Base-by-base conservation (phyloP, 1,284 basidiomycete species). In the Omphalotus olearius region DNA sequence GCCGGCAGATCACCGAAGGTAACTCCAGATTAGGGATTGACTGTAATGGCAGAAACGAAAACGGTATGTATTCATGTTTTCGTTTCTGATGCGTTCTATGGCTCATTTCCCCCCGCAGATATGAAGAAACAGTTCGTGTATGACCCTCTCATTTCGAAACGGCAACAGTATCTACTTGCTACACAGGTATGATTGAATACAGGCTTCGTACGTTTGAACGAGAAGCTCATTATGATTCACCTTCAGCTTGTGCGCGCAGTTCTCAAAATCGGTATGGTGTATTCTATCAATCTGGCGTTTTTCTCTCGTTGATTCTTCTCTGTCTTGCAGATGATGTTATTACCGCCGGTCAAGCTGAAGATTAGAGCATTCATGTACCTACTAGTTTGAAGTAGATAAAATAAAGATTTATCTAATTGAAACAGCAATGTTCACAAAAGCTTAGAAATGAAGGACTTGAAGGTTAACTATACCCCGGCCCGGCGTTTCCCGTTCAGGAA, bases 81-180 rank as follows among this genome's bases (percentile, higher is more conserved):
- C 28, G 46, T 52, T 46, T 46, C 11, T 42, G 30, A 23, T 39
- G 6, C n/a, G 16, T 14, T 26, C 6, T 48, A 13, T 37, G 3
- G 7, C 23, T 47, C 18, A 36, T 17, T n/a, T 26, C 3, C 14
- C 9, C 40, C 18, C 39, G 23, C 42, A 96, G 95, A 99, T 64
- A 99, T 99, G 96, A 96, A 91, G 76, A 81, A 89, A 65, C 96
- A 98, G 68, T 93, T 92, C 61, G 96, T 99, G 20, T 96, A 96
- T 64, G 96, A 99, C 66, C 95, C 96, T 26, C 76, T 98, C 56
- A 96, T 99, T 66, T 94, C 92, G 41, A 99, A 99, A 76, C 80
- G 96, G 63, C 95, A 98, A 69, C 97, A 99, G 66, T 94, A 96
- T 68, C 74, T 98, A 56, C 75, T 99, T 44, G 96, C 97, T n/a